Conservation (phyloP, 2,329 filamentous ascomycete genomes). For the Aureobasidium sp. region DNA sequence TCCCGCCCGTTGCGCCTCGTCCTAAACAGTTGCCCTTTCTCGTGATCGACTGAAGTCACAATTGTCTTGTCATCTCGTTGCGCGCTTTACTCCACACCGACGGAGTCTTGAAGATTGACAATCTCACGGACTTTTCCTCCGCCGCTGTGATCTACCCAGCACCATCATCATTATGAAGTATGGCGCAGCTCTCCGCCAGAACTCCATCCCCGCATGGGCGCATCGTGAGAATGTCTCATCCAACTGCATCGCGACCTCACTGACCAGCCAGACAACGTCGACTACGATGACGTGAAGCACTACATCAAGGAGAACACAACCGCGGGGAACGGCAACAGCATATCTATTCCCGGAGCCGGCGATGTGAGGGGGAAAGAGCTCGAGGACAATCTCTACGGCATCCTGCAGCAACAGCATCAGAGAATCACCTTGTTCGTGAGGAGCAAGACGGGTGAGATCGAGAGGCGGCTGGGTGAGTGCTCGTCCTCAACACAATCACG, state of each 20-base stretch:
- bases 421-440: conserved; percentile 71
- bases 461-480: conserved; percentile 57
- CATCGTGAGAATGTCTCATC: conserved; percentile 48
- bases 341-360: conserved; percentile 65
- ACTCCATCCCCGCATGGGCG: conserved; percentile 77
- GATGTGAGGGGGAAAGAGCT: conserved; percentile 54
- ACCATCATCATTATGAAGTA: conserved; percentile 57
- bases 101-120: not conserved
- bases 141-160: not conserved
- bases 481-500: not conserved
- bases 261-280: conserved; percentile 62
- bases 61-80: not conserved
- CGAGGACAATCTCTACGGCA: conserved; percentile 62
- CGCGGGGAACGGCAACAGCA: conserved; percentile 59
- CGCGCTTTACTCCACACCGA: conserved; percentile 1
- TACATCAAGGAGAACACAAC: conserved; percentile 76
- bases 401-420: conserved; percentile 68
- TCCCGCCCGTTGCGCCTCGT: conserved; percentile 5
- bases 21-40: not conserved
- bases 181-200: conserved; percentile 63
- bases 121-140: not conserved
- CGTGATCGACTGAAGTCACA: not conserved
- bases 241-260: not conserved
- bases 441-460: conserved; percentile 74
- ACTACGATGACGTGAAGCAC: conserved; percentile 81